These are phyloP conservation scores for Byssochlamys sp. DNA, from an alignment of 2,329 filamentous ascomycete genomes.

Conservation along the genomic window DNA sequence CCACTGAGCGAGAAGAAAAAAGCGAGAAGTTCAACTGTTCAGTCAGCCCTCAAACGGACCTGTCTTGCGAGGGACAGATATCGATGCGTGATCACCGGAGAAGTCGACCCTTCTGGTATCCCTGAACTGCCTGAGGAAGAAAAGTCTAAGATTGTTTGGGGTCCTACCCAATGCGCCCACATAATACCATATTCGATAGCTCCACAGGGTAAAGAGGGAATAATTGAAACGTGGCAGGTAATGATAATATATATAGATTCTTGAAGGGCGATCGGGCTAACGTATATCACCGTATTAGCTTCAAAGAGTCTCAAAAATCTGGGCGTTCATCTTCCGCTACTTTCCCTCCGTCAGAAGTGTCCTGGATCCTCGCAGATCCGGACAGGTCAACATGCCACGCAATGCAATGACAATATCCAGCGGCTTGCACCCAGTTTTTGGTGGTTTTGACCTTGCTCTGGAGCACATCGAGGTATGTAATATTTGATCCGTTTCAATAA, in stretches of 20 bases:
- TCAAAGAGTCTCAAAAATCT: not conserved
- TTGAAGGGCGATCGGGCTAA: too few relatives aligned
- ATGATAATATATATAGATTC: too few relatives aligned
- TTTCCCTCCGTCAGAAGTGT: not conserved
- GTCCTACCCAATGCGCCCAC: too few relatives aligned
- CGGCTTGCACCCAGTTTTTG: not conserved
- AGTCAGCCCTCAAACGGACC: not conserved
- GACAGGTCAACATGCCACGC: not conserved
- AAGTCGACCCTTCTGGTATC: too few relatives aligned
- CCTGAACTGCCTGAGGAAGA: too few relatives aligned
- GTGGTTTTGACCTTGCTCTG: not conserved
- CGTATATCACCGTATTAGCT: too few relatives aligned
- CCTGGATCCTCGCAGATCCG: not conserved
- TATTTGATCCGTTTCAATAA: not conserved
- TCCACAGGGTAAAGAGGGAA: too few relatives aligned
- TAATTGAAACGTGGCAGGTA: too few relatives aligned
- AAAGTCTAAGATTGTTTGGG: too few relatives aligned
- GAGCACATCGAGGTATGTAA: not conserved
- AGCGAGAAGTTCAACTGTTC: not conserved
- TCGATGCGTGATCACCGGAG: not conserved
- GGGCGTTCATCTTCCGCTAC: not conserved
- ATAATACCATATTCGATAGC: too few relatives aligned
- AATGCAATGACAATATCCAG: not conserved
- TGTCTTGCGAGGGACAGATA: not conserved
- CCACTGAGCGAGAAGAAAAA: not conserved